Percentiles rank a stretch among this genome's conserved stretches.
These are phyloP conservation scores for Arthrinium phaeospermum DNA, from an alignment of 2,329 filamentous ascomycete genomes.

Conservation along the genomic window DNA sequence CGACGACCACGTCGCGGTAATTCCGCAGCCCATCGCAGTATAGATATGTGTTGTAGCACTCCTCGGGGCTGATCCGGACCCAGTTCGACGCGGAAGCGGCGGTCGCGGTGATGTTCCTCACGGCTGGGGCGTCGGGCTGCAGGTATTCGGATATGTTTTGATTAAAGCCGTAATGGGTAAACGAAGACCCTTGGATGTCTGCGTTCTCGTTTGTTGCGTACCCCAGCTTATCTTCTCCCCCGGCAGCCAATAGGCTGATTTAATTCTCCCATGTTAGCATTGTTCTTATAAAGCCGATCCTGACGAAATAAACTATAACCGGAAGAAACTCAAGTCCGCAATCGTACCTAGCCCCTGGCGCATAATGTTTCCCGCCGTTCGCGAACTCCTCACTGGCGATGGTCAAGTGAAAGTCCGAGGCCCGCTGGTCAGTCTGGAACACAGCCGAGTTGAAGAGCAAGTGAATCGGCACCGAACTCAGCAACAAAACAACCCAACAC, in stretches of 20 bases:
- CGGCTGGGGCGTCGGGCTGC: neutral
- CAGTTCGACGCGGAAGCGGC: neutral
- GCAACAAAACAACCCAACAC: slow-evolving; percentile 19
- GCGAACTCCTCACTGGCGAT: slow-evolving; percentile 23
- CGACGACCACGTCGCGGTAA: slow-evolving; percentile 19
- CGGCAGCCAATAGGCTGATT: neutral
- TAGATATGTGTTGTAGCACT: slow-evolving; percentile 20
- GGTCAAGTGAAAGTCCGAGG: slow-evolving; percentile 13
- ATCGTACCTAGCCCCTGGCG: neutral
- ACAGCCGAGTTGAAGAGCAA: slow-evolving; percentile 23
- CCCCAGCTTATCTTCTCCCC: too few species aligned
- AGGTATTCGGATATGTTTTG: neutral
- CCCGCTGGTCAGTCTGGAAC: slow-evolving; percentile 19
- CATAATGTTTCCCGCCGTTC: neutral
- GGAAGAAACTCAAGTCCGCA: too few species aligned
- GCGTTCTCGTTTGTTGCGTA: too few species aligned
- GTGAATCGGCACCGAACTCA: slow-evolving; percentile 24
- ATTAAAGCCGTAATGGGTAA: neutral
- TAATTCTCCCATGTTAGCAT: too few species aligned
- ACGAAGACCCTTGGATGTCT: neutral
- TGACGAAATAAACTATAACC: too few species aligned
- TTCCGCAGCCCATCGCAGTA: neutral
- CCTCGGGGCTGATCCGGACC: slow-evolving; percentile 7
- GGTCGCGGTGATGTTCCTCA: neutral
- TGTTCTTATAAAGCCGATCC: neutral